phyloP scores from a whole-genome alignment of 2,329 filamentous ascomycete genomes.

The Cladosporium colombiae region DNA sequence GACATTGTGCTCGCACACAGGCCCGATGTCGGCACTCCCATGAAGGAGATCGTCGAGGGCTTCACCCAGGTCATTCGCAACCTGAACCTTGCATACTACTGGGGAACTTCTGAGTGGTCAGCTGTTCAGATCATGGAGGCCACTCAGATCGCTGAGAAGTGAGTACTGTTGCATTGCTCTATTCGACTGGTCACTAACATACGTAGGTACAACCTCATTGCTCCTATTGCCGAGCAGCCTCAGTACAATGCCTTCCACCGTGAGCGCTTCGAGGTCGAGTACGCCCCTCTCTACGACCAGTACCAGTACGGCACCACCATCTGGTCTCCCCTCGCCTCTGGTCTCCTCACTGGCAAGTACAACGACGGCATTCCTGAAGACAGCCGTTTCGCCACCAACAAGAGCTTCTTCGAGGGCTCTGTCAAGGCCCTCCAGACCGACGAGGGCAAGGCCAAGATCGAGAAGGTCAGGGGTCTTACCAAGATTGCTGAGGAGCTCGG shows the following conservation, averaged over 20 bases:
- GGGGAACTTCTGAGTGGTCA: constrained; percentile 62
- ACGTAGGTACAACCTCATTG: constrained; percentile 57
- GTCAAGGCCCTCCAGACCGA: constrained; percentile 53
- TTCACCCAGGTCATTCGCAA: constrained; percentile 55
- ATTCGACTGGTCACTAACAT: background rate
- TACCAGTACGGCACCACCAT: constrained; percentile 60
- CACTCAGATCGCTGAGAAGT: constrained; percentile 52
- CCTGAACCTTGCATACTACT: constrained; percentile 64
- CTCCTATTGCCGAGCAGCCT: constrained; percentile 56
- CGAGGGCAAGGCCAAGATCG: constrained; percentile 55
- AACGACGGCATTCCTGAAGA: constrained; percentile 63
- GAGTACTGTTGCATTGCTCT: background rate
- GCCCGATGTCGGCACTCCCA: constrained; percentile 50
- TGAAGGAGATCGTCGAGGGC: constrained; percentile 60
- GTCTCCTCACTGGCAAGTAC: constrained; percentile 64
- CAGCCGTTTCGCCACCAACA: constrained; percentile 61
- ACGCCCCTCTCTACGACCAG: constrained; percentile 58
- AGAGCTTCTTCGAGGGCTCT: constrained; percentile 58
- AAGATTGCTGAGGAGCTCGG: constrained; percentile 52
- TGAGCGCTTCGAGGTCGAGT: constrained; percentile 63
- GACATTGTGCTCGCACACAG: constrained; percentile 65
- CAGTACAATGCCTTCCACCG: constrained; percentile 64
- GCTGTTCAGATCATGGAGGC: constrained; percentile 62
- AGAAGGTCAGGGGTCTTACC: constrained; percentile 59
- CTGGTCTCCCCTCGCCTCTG: constrained; percentile 58